phyloP scores from a whole-genome alignment of 305 asterid genomes.

The Solanum hybrid region DNA sequence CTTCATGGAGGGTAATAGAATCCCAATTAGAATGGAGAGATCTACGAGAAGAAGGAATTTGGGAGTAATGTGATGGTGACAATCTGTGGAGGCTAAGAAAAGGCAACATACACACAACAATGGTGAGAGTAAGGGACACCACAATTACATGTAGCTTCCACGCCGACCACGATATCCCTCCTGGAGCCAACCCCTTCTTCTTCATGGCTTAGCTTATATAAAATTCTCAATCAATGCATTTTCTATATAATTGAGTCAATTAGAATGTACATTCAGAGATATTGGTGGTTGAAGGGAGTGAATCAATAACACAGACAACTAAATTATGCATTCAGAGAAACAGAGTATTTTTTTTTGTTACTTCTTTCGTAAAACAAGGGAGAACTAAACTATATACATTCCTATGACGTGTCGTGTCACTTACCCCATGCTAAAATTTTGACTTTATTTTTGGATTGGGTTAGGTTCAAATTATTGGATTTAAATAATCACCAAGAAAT shows the following conservation, averaged over 20 bases:
- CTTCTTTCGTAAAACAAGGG: background rate
- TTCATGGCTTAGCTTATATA: constrained; percentile 21
- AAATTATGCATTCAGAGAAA: background rate
- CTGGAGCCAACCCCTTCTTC: constrained; percentile 46
- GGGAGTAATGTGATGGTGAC: constrained; percentile 23
- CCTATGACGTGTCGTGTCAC: background rate
- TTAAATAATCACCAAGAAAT: no score
- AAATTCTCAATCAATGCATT: background rate
- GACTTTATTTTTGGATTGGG: background rate
- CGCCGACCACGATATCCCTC: constrained; percentile 31
- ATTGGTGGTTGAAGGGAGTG: background rate
- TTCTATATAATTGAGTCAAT: background rate
- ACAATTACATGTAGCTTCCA: constrained; percentile 51
- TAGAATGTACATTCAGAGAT: background rate
- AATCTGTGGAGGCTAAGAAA: constrained; percentile 55
- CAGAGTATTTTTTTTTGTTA: background rate
- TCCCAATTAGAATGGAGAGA: constrained; percentile 10
- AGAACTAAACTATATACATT: background rate
- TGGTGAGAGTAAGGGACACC: constrained; percentile 26
- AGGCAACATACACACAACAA: constrained; percentile 30
- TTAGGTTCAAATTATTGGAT: no score
- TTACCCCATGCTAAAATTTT: background rate
- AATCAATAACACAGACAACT: background rate
- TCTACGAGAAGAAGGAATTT: constrained; percentile 20
- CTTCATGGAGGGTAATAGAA: constrained; percentile 9